These are phyloP conservation scores for Pseudozyma tsukubaensis DNA, from an alignment of 1,284 basidiomycete genomes.

Conservation along the genomic window DNA sequence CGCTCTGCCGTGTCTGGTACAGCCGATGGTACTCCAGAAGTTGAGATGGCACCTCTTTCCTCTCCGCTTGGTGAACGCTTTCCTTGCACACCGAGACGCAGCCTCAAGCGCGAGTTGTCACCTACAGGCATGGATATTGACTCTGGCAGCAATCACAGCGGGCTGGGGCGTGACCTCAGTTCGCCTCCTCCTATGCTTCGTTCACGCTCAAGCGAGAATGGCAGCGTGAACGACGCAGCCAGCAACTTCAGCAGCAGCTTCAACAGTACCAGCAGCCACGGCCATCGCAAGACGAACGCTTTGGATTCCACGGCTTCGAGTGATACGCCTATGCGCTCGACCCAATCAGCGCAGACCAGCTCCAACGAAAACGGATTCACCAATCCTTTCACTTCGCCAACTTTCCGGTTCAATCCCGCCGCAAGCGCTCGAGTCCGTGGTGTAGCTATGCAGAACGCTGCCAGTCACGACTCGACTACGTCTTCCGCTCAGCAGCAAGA, in stretches of 20 bases:
- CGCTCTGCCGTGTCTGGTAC: not conserved
- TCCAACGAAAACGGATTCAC: conserved; percentile 15
- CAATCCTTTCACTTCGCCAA: conserved; percentile 39
- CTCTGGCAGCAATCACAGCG: conserved; percentile 19
- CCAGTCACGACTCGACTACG: conserved; percentile 15
- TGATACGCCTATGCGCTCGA: conserved; percentile 21
- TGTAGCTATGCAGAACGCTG: conserved; percentile 11
- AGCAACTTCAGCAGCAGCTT: conserved; percentile 27
- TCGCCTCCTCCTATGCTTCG: conserved; percentile 55
- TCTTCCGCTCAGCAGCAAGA: conserved; percentile 11
- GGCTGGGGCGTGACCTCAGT: conserved; percentile 38
- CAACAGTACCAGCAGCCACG: conserved; percentile 14
- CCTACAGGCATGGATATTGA: conserved; percentile 59
- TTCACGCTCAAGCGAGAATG: conserved; percentile 39
- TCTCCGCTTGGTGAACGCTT: conserved; percentile 28
- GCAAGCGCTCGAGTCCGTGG: conserved; percentile 12
- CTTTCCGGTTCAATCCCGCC: conserved; percentile 32
- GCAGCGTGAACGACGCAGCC: conserved; percentile 2
- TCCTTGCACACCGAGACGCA: conserved; percentile 36
- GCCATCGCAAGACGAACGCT: not conserved
- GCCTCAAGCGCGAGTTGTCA: conserved; percentile 59
- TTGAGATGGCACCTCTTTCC: conserved; percentile 40
- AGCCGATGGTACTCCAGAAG: conserved; percentile 22
- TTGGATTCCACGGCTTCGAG: not conserved
- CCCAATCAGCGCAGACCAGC: conserved; percentile 39